A percentile compares a stretch with the other conserved stretches of the same genome.
phyloP scores from a whole-genome alignment of 805 yeast species.

The Candida boleticola region DNA sequence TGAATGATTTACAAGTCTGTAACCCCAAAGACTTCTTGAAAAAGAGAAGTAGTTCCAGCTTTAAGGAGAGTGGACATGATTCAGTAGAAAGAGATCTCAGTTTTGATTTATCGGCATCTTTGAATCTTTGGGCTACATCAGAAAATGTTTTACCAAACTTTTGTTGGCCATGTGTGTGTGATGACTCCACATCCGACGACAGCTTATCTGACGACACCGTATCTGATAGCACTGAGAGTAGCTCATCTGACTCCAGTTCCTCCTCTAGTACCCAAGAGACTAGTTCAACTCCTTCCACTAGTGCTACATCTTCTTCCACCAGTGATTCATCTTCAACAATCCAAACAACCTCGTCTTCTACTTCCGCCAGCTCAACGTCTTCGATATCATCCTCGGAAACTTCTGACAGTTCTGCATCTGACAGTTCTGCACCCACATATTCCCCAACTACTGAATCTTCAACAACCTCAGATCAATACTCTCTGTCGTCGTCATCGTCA shows the following conservation, averaged over 20 bases:
- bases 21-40: neutral
- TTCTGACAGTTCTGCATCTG: no score
- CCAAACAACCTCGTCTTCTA: no score
- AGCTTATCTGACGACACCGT: constrained; percentile 26
- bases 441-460: constrained; percentile 26
- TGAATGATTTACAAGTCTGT: neutral
- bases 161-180: constrained; percentile 12
- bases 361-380: no score
- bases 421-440: constrained; percentile 17
- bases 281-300: no score
- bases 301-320: no score
- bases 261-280: no score
- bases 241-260: no score
- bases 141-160: constrained; percentile 16
- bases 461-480: constrained; percentile 21
- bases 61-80: neutral
- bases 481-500: constrained; percentile 23
- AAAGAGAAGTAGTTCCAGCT: neutral
- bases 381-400: no score
- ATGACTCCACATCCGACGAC: constrained; percentile 18
- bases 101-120: neutral
- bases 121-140: neutral
- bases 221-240: no score
- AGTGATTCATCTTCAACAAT: no score
- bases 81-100: no score